A percentile compares a stretch with the other conserved stretches of the same genome.
Evolutionary conservation across 208 protist genomes (phyloP).

Genomic region (Acanthamoeba sp.): DNA sequence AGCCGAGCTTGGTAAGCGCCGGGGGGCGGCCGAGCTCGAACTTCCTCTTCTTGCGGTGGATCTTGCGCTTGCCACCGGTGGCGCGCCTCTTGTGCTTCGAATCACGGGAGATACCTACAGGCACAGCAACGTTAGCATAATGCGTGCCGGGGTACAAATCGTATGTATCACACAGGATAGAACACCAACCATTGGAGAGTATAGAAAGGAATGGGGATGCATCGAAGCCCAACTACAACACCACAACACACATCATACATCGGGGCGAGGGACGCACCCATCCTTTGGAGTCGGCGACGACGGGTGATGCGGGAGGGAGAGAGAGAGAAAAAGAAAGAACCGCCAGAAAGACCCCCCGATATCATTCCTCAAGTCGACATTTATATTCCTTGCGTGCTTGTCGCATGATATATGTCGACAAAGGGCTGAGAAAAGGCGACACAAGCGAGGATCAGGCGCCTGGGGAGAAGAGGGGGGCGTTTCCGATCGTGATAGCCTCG

Average conservation of each 20-base stretch:
- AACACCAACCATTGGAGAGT: neutral
- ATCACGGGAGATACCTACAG: slow-evolving; percentile 96
- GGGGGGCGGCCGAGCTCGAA: slow-evolving; percentile 97
- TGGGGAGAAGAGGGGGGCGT: no score
- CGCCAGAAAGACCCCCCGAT: neutral
- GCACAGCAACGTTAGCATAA: neutral
- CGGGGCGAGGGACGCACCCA: neutral
- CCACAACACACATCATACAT: neutral
- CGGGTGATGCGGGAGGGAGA: slow-evolving; percentile 31
- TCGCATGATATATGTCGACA: neutral
- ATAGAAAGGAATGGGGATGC: neutral
- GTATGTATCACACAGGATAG: neutral
- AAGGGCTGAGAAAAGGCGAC: no score
- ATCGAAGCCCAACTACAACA: no score
- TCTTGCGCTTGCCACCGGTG: slow-evolving; percentile 97
- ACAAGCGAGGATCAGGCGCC: neutral
- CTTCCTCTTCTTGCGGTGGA: slow-evolving; percentile 96
- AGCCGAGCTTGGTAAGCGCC: slow-evolving; percentile 97
- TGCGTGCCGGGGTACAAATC: no score
- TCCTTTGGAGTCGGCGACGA: slow-evolving; percentile 23
- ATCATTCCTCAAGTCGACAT: neutral
- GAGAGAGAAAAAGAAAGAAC: slow-evolving; percentile 52
- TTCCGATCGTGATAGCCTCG: neutral
- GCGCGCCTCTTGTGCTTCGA: slow-evolving; percentile 98
- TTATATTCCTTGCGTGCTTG: neutral